Evolutionary conservation across 768 basidiomycete genomes (phyloP).

Genomic region (Lentinula sp.): DNA sequence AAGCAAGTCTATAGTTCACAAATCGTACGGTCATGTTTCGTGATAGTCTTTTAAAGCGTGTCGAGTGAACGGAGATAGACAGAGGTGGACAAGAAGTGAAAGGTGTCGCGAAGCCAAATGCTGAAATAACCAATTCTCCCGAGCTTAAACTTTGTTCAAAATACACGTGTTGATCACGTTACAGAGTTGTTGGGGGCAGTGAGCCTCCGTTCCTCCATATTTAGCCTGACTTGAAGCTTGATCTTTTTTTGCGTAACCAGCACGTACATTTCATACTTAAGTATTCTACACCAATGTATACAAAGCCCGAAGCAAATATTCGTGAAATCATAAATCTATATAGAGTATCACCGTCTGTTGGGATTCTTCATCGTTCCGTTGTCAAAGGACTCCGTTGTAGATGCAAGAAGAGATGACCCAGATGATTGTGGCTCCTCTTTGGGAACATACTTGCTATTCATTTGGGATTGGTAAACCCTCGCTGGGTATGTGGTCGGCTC

Average conservation of each 20-base stretch:
- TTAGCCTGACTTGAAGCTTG: too few species aligned
- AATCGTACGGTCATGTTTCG: constrained; percentile 56
- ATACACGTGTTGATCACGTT: constrained; percentile 4
- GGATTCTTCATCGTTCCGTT: constrained; percentile 39
- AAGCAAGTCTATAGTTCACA: constrained; percentile 44
- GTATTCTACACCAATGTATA: background rate
- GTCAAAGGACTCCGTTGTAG: constrained; percentile 29
- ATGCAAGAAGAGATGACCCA: constrained; percentile 25
- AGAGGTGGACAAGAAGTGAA: background rate
- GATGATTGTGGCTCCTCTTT: constrained; percentile 2
- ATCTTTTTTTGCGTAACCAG: background rate
- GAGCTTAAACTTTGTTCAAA: background rate
- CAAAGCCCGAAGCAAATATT: background rate
- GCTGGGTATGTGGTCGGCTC: constrained; percentile 3
- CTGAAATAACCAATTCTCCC: background rate
- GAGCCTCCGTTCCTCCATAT: too few species aligned
- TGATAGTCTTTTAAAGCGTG: background rate
- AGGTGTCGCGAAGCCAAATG: background rate
- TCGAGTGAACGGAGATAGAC: too few species aligned
- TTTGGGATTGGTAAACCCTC: constrained; percentile 2
- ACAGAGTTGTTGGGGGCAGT: background rate
- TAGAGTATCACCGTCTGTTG: constrained; percentile 16
- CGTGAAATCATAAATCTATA: background rate
- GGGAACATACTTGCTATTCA: background rate
- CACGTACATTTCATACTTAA: background rate